Base-by-base conservation (phyloP, 2,329 filamentous ascomycete species). In the Atkinsonella hypoxylon region DNA sequence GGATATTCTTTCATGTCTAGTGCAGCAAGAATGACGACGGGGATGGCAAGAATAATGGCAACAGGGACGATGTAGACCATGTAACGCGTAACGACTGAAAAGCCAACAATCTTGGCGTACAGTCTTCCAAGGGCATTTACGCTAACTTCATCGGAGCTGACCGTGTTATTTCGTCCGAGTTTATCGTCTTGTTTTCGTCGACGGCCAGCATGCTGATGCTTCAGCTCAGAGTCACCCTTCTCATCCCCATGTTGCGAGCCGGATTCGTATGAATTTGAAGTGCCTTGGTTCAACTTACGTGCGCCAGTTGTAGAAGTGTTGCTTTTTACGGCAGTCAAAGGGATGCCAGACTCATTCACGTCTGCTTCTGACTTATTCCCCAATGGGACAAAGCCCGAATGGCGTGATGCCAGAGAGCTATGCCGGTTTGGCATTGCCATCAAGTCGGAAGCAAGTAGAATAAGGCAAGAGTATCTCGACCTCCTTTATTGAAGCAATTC, bases 11-110 rank as follows among this genome's bases (percentile, higher is more conserved):
- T 61, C 48, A 70, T 64, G 45, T 64, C 71, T 1, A 70, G 72
- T 22, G 73, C 60, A 11, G 71, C 63, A 15, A 81, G 68, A 18
- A 84, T 68, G 47, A 84, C 68, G 36, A 87, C 70, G 12, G 83
- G 83, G 6, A 81, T 62, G 8, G 80, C 80, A 48, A 87, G 71
- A 26, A 83, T 59, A 15, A 82, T 53, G 44, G 74, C 80, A 31
- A 87, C 68, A 5, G 83, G 83, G 22, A 82, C 66, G 55, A 87
- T 75, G 60, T 86, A 87, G 55, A 87, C 72, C 45, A 85, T 68
- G 61, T 87, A 87, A 45, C 83, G 74, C 4, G 79, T 83, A 54
- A 85, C 59, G 55, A 81, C 71, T 8, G 79, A 83, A 60, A 82
- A 82, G 57, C 73, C 70, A 53, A 85, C 68, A 54, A 87, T 74